Conservation (phyloP, 2,329 filamentous ascomycete genomes). For the Dactylellina drechsleri region DNA sequence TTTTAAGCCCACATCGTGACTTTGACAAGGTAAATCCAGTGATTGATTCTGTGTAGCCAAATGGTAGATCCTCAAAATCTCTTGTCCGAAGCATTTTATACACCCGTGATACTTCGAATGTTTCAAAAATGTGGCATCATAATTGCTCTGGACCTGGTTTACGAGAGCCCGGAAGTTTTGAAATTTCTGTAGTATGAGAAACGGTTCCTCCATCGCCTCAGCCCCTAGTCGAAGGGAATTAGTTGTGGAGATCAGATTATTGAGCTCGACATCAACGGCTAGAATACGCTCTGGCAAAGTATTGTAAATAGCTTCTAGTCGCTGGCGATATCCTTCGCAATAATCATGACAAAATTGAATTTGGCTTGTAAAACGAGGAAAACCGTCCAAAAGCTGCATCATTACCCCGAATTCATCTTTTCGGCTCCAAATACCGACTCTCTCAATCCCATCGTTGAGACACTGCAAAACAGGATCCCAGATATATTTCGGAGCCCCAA, state of each 20-base stretch:
- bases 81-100: background rate
- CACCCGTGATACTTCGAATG: background rate
- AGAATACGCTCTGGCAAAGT: too few relatives aligned
- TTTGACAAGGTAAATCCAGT: background rate
- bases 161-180: background rate
- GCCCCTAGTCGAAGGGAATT: too few relatives aligned
- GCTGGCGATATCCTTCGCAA: too few relatives aligned
- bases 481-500: conserved; percentile 2
- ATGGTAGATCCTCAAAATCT: background rate
- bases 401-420: too few relatives aligned
- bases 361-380: too few relatives aligned
- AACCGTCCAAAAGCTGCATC: too few relatives aligned
- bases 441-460: background rate
- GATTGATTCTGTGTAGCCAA: background rate
- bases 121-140: background rate
- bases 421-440: background rate
- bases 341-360: too few relatives aligned
- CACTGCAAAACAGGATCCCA: background rate
- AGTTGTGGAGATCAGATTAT: too few relatives aligned
- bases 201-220: too few relatives aligned
- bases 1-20: background rate
- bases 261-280: too few relatives aligned
- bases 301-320: too few relatives aligned
- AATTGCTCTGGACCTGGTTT: background rate
- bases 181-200: too few relatives aligned